Evolutionary conservation across 805 yeast genomes (phyloP).

Genomic region (Ogataea trehalophila): DNA sequence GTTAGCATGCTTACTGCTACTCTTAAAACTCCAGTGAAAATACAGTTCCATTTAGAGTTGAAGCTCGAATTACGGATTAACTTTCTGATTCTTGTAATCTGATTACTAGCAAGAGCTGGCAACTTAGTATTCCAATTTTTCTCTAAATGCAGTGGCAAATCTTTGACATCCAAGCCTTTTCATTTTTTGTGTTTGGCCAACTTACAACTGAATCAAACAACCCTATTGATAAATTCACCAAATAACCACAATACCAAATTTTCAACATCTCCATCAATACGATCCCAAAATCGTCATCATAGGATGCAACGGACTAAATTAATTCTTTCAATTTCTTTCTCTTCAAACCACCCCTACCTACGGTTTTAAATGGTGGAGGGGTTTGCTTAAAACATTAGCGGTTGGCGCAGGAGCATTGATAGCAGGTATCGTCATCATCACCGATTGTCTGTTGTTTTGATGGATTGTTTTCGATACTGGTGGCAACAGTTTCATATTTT

Average conservation of each 20-base stretch:
- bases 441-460: slow-evolving; percentile 67
- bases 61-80: slow-evolving; percentile 63
- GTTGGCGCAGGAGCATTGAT: slow-evolving; percentile 63
- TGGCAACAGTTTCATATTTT: slow-evolving; percentile 57
- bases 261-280: slow-evolving; percentile 93
- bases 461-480: slow-evolving; percentile 62
- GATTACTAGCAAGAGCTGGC: slow-evolving; percentile 92
- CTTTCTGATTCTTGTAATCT: slow-evolving; percentile 71
- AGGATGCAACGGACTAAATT: slow-evolving; percentile 74
- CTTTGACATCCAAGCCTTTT: slow-evolving; percentile 81
- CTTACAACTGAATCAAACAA: slow-evolving; percentile 89
- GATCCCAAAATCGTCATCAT: slow-evolving; percentile 90
- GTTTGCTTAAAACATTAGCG: slow-evolving; percentile 66
- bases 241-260: slow-evolving; percentile 88
- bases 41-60: slow-evolving; percentile 64
- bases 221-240: slow-evolving; percentile 89
- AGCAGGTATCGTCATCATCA: slow-evolving; percentile 81
- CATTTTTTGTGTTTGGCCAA: slow-evolving; percentile 91
- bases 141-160: slow-evolving; percentile 86
- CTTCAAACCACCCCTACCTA: slow-evolving; percentile 76
- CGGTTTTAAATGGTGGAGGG: slow-evolving; percentile 82
- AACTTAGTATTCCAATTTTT: slow-evolving; percentile 92
- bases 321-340: slow-evolving; percentile 87
- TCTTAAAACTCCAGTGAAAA: slow-evolving; percentile 60
- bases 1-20: slow-evolving; percentile 44